A percentile compares a stretch with the other conserved stretches of the same genome.
These are phyloP conservation scores for Syncephalastrum sp. DNA, from an alignment of 371 early-diverging fungal species.

Conservation along the genomic window DNA sequence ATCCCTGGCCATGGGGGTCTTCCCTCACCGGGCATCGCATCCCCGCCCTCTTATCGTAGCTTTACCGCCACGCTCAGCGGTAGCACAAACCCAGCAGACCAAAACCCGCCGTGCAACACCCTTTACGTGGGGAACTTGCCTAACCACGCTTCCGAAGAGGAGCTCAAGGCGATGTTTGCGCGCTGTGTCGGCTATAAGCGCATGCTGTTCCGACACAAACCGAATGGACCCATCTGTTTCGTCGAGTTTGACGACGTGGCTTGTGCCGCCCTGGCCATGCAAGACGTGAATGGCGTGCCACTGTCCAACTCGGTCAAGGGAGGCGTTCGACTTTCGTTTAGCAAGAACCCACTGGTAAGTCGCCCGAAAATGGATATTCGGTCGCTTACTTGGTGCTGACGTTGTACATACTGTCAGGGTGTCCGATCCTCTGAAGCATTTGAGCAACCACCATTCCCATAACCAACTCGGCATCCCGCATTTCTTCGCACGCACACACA, in stretches of 20 bases:
- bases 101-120: constrained; percentile 95
- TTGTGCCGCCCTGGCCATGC: constrained; percentile 84
- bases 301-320: constrained; percentile 85
- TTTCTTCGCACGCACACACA: no score
- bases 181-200: constrained; percentile 81
- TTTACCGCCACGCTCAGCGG: constrained; percentile 10
- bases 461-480: no score
- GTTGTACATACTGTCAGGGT: no score
- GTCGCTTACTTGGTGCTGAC: no score
- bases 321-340: constrained; percentile 89
- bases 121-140: constrained; percentile 93
- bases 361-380: no score
- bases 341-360: constrained; percentile 79
- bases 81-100: constrained; percentile 62
- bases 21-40: constrained; percentile 14
- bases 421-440: no score
- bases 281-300: constrained; percentile 75
- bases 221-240: constrained; percentile 89
- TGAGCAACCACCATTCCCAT: no score
- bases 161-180: constrained; percentile 78
- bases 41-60: constrained; percentile 18
- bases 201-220: constrained; percentile 78
- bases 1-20: constrained; percentile 12
- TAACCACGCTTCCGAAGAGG: constrained; percentile 77
- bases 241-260: constrained; percentile 88